phyloP scores from a whole-genome alignment of 352 stramenopile genomes.

The Globisporangium sylvaticum region DNA sequence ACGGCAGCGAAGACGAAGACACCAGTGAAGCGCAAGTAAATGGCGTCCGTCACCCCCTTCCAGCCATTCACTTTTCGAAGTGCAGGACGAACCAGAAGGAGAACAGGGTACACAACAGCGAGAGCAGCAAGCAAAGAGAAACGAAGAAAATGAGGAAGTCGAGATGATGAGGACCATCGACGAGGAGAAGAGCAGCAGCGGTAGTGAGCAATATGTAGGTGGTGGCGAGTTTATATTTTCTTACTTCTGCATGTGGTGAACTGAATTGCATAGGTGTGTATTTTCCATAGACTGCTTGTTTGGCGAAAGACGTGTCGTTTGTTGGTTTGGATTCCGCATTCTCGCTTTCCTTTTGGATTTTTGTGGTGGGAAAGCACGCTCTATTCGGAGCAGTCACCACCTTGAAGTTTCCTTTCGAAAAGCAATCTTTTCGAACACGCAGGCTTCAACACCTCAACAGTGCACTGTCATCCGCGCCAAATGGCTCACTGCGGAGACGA shows the following conservation, averaged over 20 bases:
- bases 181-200: not conserved
- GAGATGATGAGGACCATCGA: not conserved
- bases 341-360: conserved; percentile 1
- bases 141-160: not conserved
- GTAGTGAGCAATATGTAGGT: not conserved
- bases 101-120: not conserved
- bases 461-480: not conserved
- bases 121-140: not conserved
- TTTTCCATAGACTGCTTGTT: conserved; percentile 6
- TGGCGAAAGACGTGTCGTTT: not conserved
- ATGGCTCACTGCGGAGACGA: not conserved
- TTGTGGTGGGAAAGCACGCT: not conserved
- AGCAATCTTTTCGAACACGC: too few relatives aligned
- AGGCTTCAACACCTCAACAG: conserved; percentile 5
- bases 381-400: not conserved
- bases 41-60: not conserved
- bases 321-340: not conserved
- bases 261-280: not conserved
- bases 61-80: not conserved
- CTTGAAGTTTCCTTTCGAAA: conserved; percentile 10
- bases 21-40: not conserved
- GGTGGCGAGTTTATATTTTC: not conserved
- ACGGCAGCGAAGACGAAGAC: not conserved
- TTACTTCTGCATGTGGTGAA: not conserved
- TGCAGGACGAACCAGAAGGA: not conserved